phyloP scores from a whole-genome alignment of 2,329 filamentous ascomycete species.

The Ophiobolus disseminans region DNA sequence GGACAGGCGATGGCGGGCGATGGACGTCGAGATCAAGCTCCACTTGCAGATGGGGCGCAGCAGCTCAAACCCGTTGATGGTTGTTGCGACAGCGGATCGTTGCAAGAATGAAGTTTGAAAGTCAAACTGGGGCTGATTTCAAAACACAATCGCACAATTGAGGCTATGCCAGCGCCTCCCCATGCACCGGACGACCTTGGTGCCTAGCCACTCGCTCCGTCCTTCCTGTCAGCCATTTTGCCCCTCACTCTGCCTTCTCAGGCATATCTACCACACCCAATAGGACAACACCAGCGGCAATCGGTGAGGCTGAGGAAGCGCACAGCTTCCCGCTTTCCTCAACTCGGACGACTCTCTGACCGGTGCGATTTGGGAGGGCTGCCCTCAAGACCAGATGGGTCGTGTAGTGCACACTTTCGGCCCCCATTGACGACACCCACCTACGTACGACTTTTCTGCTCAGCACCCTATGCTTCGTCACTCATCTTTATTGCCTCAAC shows the following conservation, averaged over 20 bases:
- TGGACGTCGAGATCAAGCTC: slow-evolving; percentile 24
- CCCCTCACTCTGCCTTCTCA: slow-evolving; percentile 28
- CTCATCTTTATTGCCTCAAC: slow-evolving; percentile 20
- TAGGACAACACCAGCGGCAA: slow-evolving; percentile 14
- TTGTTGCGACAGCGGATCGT: slow-evolving; percentile 30
- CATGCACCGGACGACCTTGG: slow-evolving; percentile 18
- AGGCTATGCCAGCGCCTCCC: slow-evolving; percentile 36
- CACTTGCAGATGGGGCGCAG: slow-evolving; percentile 31
- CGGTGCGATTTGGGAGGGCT: slow-evolving; percentile 18
- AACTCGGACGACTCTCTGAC: slow-evolving; percentile 24
- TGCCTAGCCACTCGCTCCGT: slow-evolving; percentile 30
- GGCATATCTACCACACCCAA: slow-evolving; percentile 25
- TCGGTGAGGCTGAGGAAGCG: slow-evolving; percentile 31
- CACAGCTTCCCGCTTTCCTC: slow-evolving; percentile 15
- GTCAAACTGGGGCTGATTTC: slow-evolving; percentile 20
- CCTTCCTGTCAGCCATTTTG: slow-evolving; percentile 22
- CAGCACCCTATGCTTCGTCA: slow-evolving; percentile 26
- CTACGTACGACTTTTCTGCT: slow-evolving; percentile 8
- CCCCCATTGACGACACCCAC: slow-evolving; percentile 16
- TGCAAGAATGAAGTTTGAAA: slow-evolving; percentile 24
- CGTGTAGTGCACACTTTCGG: slow-evolving; percentile 15
- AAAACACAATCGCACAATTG: slow-evolving; percentile 16
- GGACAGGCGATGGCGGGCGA: slow-evolving; percentile 21
- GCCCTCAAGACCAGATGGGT: slow-evolving; percentile 13
- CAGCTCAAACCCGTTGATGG: slow-evolving; percentile 17